Evolutionary conservation across 2,329 filamentous ascomycete genomes (phyloP).

Genomic region (Calonectria pseudoturangicola): DNA sequence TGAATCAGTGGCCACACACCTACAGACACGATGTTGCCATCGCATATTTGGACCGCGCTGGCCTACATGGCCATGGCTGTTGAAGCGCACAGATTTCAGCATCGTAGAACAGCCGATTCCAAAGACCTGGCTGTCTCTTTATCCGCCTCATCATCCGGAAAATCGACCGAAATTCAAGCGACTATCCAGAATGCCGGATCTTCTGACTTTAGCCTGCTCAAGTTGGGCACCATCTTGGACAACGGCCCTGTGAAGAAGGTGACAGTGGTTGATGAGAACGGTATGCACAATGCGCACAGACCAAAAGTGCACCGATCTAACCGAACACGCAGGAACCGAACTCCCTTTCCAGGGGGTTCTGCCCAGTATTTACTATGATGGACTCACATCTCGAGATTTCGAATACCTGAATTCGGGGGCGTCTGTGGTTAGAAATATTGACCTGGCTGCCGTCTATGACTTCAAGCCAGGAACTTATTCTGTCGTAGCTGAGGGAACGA

Average conservation of each 20-base stretch:
- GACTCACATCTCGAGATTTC: slow-evolving; percentile 33
- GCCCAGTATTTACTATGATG: slow-evolving; percentile 44
- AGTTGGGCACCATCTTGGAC: slow-evolving; percentile 39
- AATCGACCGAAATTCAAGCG: too few species aligned
- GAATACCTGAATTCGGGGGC: slow-evolving; percentile 30
- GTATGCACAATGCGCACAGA: not conserved
- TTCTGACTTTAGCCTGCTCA: too few species aligned
- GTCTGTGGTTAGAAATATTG: slow-evolving; percentile 34
- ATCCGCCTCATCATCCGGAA: not conserved
- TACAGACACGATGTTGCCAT: not conserved
- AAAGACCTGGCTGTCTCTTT: not conserved
- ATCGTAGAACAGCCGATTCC: not conserved
- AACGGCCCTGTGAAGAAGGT: slow-evolving; percentile 43
- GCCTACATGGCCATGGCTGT: not conserved
- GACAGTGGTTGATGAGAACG: slow-evolving; percentile 25
- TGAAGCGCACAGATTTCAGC: not conserved
- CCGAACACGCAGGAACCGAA: not conserved
- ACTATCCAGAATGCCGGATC: too few species aligned
- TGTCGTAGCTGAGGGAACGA: slow-evolving; percentile 35
- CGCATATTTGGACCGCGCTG: not conserved
- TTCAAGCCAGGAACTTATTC: slow-evolving; percentile 41
- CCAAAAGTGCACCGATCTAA: not conserved
- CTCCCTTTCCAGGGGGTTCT: slow-evolving; percentile 41
- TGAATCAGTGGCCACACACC: not conserved
- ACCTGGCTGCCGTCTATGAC: slow-evolving; percentile 38